These are phyloP conservation scores for Thraustochytrium striatum DNA, from an alignment of 352 stramenopile species.

Conservation along the genomic window DNA sequence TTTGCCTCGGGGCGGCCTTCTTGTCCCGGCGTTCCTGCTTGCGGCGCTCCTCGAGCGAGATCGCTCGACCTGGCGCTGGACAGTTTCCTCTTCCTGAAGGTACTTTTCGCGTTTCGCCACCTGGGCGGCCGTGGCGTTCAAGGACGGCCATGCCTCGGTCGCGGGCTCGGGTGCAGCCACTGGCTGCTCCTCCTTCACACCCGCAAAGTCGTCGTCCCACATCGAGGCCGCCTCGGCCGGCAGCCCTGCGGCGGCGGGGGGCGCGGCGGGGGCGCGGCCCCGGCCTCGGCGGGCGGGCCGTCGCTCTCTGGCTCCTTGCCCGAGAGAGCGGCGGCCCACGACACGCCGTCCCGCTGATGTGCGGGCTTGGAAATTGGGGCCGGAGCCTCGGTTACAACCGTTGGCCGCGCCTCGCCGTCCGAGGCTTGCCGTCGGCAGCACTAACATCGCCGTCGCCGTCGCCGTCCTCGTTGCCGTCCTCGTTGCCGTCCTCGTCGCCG, in stretches of 20 bases:
- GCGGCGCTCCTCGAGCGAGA: not conserved
- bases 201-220: constrained; percentile 41
- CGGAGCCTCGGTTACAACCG: not conserved
- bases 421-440: not conserved
- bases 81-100: not conserved
- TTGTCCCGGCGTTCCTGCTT: constrained; percentile 14
- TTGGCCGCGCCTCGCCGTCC: not conserved
- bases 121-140: not conserved
- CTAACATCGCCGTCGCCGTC: not conserved
- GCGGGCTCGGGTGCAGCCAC: not conserved
- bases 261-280: not conserved
- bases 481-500: not conserved
- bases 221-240: constrained; percentile 13
- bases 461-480: not conserved
- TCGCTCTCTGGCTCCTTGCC: not conserved
- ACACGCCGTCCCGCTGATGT: constrained; percentile 19
- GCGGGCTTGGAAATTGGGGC: not conserved
- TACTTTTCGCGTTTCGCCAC: not conserved
- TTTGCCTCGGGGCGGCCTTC: not conserved
- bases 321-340: constrained; percentile 22
- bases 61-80: constrained; percentile 8
- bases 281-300: not conserved
- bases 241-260: not conserved
- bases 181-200: not conserved
- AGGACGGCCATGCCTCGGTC: constrained; percentile 15